Evolutionary conservation across 768 basidiomycete genomes (phyloP), one percentile per base, ranked within the genome.

Genomic region (Fistulinella prunicolor): DNA sequence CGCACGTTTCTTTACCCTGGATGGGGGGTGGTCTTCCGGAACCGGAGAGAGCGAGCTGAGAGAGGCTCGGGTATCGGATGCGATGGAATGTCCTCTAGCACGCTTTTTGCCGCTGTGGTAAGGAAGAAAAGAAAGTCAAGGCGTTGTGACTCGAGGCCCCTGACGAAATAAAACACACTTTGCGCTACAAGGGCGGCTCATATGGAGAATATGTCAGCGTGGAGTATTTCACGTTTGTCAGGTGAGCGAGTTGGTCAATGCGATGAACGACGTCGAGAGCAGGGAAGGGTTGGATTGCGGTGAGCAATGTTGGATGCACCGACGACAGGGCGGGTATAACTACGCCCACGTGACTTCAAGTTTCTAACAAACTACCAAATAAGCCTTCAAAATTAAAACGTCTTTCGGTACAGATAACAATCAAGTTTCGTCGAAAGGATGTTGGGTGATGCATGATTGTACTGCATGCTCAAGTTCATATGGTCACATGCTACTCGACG

Each of bases 1-100:
- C 77, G 55, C 59, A 79, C 80, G 65, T 72, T 79, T 78, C 70
- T 80, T 82, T 16, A 68, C 59, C 20, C 65, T 72, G n/a, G n/a
- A n/a, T 16, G 60, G 36, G 28, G 34, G 46, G 10, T 64, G 59
- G 28, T 70, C 66, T 6, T 70, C 54, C 5, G 61, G 61, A 21
- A 54, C 47, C 29, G 71, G 62, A n/a, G 70, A 71, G 34, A 71
- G 57, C 13, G 72, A 70, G 6, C n/a, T n/a, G n/a, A 65, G 67
- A 28, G 61, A 55, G 23, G 53, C 51, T 35, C 66, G 51, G 40
- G 59, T 47, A 21, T 46, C 47, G 22, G 35, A 36, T 17, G 71
- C 71, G n/a, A n/a, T n/a, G n/a, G n/a, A n/a, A n/a, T n/a, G n/a
- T n/a, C n/a, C n/a, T n/a, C n/a, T n/a, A n/a, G n/a, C n/a, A 51